Base-by-base conservation (phyloP, 371 early-diverging fungal genomes). In the Saksenaea oblongispora region DNA sequence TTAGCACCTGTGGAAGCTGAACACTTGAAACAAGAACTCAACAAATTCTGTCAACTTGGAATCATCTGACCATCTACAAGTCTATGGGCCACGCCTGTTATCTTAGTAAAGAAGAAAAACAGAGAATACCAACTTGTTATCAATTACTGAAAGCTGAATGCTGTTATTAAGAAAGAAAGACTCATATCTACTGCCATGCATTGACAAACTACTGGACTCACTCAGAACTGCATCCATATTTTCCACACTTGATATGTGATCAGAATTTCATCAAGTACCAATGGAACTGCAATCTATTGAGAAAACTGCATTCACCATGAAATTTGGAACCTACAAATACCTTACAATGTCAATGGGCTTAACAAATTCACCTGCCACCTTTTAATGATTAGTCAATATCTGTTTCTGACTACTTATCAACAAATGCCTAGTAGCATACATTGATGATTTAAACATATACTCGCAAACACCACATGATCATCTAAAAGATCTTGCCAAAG, bases 331-430 rank as follows among this genome's bases (percentile, higher is more conserved):
- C 5, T 86, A 61, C 44, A 65, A 83, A 65, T 87, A 71, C 37
- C 59, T 62, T 0, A 79, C 81, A 0, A 74, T 86, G 68, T 77
- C 84, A 0, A 83, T 86, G 55, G 85, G 84, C 69, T 7, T 84
- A 10, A 76, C 71, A 11, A 79, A 82, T 57, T 71, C 82, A 0
- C 85, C 84, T 0, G 70, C 75, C 0, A 67, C 74, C 0, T 86
- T 85, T 56, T 75, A 83, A 59, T 44, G 64, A 2, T 34, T 78
- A 15, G 83, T 85, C 58, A 61, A 71, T 34, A 24, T 68, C 0
- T 41, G 75, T 1, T 66, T 90, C 14, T 74, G 82, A 58, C 54
- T 63, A 1, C 31, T 78, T 14, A 84, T 85, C 58, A 63, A 71
- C 34, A 27, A 69, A 0, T 39, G 75, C 0, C 66, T 90, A 0